Evolutionary conservation across 345 rosid species (phyloP), one percentile per base, ranked within the genome.

Genomic region (Bruguiera gymnorhiza): DNA sequence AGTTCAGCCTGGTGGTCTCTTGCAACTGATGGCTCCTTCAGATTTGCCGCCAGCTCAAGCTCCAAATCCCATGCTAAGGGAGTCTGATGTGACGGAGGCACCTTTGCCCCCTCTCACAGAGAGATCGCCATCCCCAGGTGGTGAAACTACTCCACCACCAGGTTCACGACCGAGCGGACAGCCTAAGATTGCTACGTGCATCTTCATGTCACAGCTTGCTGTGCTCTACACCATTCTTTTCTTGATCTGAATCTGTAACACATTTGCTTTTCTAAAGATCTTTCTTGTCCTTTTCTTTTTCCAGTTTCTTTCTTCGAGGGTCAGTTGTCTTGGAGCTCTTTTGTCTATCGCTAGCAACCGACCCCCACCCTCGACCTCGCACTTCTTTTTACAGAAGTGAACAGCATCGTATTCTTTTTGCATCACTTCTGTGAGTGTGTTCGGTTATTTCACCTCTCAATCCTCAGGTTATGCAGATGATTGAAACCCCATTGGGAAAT

Each of bases 41-140:
- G 65, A 51, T 51, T 15, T 77, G 81, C 94, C 86, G 34, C 97
- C 86, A 37, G 91, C 88, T 6, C 78, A 80, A 80, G 90, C 97
- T 46, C 97, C 96, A 50, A 73, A 43, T 26, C 94, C 94, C 1
- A 73, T 85, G 59, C 76, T 93, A 65, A 69, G 76, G 1, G 93
- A 71, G 30, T 56, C 76, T 43, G 96, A 89, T 64, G 86, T 93
- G 6, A 61, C 5, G 0, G 97, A 93, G 79, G 61, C 92, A 51
- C 93, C 97, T 13, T 73, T 91, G 75, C 90, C 96, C 20, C 56
- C 83, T 1, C 73, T 77, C 21, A 5, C 10, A 10, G 66, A 80
- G 6, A 69, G n/a, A 65, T 6, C 73, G 36, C 71, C 81, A 11
- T 6, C 67, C 39, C 67, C 78, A 7, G 24, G 55, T 6, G 63